phyloP scores from a whole-genome alignment of 2,329 filamentous ascomycete genomes.

The Neocucurbitaria cava region DNA sequence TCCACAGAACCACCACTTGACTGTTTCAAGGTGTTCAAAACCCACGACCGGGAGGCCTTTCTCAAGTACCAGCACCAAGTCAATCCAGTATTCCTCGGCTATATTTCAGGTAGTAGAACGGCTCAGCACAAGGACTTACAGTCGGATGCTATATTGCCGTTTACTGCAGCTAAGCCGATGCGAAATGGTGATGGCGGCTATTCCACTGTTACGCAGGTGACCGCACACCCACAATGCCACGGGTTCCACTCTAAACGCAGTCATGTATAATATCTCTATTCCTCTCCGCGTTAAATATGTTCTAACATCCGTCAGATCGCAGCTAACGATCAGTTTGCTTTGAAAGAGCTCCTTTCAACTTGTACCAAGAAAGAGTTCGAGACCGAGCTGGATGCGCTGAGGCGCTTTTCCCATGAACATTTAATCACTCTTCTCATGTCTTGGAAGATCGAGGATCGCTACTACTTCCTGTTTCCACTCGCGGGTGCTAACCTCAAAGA shows the following conservation, averaged over 20 bases:
- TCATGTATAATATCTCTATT: no score
- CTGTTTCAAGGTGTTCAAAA: neutral
- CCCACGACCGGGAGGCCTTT: neutral
- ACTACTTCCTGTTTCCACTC: conserved; percentile 19
- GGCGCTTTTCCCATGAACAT: conserved; percentile 11
- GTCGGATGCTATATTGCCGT: neutral
- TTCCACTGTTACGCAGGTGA: neutral
- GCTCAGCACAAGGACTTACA: neutral
- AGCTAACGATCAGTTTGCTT: neutral
- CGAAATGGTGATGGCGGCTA: neutral
- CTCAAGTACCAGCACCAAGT: neutral
- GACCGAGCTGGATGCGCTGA: conserved; percentile 4
- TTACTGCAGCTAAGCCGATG: neutral
- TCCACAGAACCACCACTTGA: neutral
- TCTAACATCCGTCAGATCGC: neutral
- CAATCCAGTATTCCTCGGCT: neutral
- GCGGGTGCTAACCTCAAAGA: conserved; percentile 14
- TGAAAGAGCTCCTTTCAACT: neutral
- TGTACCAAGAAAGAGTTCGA: neutral
- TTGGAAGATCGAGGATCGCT: conserved; percentile 8
- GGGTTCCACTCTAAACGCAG: no score
- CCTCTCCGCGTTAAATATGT: neutral
- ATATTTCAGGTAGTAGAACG: neutral
- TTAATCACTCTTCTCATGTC: conserved; percentile 21
- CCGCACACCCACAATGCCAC: conserved; percentile 1